Conservation (phyloP, 805 yeast genomes). For the Debaryomyces hansenii region DNA sequence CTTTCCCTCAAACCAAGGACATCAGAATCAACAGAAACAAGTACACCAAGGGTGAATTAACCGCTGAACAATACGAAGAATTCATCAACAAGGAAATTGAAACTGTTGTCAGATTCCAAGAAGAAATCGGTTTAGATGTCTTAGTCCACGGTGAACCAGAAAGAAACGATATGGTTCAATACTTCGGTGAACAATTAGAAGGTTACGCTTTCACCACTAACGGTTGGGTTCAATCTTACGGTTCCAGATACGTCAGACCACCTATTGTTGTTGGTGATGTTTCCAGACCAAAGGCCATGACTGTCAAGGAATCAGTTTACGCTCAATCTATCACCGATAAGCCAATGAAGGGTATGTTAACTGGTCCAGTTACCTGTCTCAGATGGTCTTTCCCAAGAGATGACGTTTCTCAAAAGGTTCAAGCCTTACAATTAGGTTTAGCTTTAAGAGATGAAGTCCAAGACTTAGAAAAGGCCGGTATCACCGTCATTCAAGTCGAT, state of each 20-base stretch:
- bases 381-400: constrained; percentile 99
- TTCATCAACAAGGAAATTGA: constrained; percentile 97
- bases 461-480: constrained; percentile 98
- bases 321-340: constrained; percentile 94
- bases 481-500: constrained; percentile 96
- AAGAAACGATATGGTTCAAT: constrained; percentile 99
- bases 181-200: constrained; percentile 97
- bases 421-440: constrained; percentile 94
- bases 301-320: constrained; percentile 98
- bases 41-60: constrained; percentile 93
- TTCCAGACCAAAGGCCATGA: constrained; percentile 97
- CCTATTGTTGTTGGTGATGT: constrained; percentile 99
- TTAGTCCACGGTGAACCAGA: constrained; percentile 99
- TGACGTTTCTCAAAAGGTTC: constrained; percentile 88
- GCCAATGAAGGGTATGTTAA: constrained; percentile 99
- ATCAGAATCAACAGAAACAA: constrained; percentile 98
- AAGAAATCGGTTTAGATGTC: constrained; percentile 97
- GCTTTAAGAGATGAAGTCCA: constrained; percentile 98
- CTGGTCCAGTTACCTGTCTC: constrained; percentile 99
- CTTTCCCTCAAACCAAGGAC: constrained; percentile 99
- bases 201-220: constrained; percentile 98
- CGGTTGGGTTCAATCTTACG: constrained; percentile 99
- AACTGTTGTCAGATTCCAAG: constrained; percentile 97
- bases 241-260: constrained; percentile 99
- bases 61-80: constrained; percentile 92